These are phyloP conservation scores for Pseudognaphalium luteoalbum DNA, from an alignment of 129 eudicot species.

Conservation along the genomic window DNA sequence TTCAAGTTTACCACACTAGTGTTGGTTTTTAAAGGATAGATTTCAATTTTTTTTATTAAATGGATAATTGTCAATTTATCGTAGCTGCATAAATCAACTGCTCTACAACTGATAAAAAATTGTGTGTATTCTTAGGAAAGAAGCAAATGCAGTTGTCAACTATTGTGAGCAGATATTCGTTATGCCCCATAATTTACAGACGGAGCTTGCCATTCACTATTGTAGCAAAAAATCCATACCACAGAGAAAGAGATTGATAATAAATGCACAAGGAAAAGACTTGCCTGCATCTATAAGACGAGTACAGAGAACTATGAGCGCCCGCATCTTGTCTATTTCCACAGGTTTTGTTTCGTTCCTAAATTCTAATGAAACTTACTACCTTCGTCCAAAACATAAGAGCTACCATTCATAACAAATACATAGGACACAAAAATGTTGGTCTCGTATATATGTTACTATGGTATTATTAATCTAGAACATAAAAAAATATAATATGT, in stretches of 20 bases:
- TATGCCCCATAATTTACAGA: slow-evolving; percentile 51
- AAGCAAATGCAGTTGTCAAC: not conserved
- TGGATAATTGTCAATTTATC: no score
- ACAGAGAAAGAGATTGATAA: slow-evolving; percentile 33
- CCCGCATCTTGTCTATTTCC: slow-evolving; percentile 44
- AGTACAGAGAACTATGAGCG: slow-evolving; percentile 24
- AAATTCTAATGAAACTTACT: not conserved
- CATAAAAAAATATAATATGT: no score
- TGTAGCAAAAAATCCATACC: slow-evolving; percentile 36
- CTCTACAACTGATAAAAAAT: no score
- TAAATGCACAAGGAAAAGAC: slow-evolving; percentile 28
- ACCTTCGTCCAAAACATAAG: not conserved
- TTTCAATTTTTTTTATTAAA: no score
- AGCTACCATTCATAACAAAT: not conserved
- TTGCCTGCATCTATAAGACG: slow-evolving; percentile 9
- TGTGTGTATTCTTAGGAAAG: slow-evolving; percentile 11
- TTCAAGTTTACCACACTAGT: no score
- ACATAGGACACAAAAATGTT: no score
- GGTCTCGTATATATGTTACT: not conserved
- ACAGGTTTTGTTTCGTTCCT: slow-evolving; percentile 35
- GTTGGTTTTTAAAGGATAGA: no score
- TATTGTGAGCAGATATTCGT: slow-evolving; percentile 43
- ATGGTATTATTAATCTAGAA: no score
- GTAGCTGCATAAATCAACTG: no score
- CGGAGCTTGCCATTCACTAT: slow-evolving; percentile 50